Percentiles rank a stretch among this genome's conserved stretches.
phyloP scores from a whole-genome alignment of 129 eudicot genomes.

The Rutidosis leptorrhynchoides region DNA sequence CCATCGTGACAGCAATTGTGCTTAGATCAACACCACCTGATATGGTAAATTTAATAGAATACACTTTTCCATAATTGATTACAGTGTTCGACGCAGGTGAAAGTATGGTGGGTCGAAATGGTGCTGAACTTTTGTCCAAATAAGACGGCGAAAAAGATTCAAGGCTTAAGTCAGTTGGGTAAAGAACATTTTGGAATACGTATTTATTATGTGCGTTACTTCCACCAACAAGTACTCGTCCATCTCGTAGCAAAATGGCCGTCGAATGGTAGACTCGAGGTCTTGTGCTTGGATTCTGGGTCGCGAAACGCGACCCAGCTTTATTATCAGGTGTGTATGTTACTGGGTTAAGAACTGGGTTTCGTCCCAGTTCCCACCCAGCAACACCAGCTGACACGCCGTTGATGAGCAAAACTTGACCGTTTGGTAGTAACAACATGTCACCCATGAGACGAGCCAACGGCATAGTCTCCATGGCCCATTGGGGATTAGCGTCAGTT shows the following conservation, averaged over 20 bases:
- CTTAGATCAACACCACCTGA: constrained; percentile 25
- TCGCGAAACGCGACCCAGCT: constrained; percentile 34
- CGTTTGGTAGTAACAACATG: constrained; percentile 56
- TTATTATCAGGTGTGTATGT: constrained; percentile 35
- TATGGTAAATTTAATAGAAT: constrained; percentile 30
- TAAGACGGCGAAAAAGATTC: constrained; percentile 69
- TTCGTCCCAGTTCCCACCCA: constrained; percentile 48
- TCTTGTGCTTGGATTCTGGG: constrained; percentile 34
- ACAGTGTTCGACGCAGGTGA: constrained; percentile 29
- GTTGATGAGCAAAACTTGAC: constrained; percentile 47
- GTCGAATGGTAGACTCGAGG: constrained; percentile 61
- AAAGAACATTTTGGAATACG: constrained; percentile 41
- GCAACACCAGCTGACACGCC: constrained; percentile 51
- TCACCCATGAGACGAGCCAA: constrained; percentile 61
- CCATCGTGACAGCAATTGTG: constrained; percentile 49
- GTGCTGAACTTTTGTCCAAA: constrained; percentile 19
- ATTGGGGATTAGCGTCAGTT: constrained; percentile 43
- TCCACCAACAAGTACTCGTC: constrained; percentile 58
- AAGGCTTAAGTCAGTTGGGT: constrained; percentile 57
- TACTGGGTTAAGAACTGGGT: constrained; percentile 52
- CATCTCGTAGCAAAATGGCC: constrained; percentile 45
- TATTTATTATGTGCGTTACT: constrained; percentile 50
- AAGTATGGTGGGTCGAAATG: constrained; percentile 45
- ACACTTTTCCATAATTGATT: constrained; percentile 30
- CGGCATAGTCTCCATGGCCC: constrained; percentile 71